Conservation (phyloP, 2,329 filamentous ascomycete genomes). For the Escovopsis sp. region DNA sequence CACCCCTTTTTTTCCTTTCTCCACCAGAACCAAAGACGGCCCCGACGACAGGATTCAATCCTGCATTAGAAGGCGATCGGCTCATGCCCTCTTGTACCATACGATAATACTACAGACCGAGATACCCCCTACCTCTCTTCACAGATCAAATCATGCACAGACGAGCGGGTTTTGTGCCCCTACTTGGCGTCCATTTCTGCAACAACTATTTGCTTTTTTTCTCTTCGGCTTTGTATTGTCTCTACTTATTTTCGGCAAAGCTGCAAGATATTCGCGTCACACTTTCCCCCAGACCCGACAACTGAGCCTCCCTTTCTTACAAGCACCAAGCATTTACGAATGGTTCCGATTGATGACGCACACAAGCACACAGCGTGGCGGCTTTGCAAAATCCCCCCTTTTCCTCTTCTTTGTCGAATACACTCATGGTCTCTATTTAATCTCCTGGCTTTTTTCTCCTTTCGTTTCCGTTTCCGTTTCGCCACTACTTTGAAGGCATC, state of each 20-base stretch:
- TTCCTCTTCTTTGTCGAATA: background rate
- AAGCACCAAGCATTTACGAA: background rate
- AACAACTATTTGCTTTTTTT: background rate
- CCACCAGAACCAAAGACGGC: background rate
- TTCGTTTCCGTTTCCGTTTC: background rate
- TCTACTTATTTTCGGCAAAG: background rate
- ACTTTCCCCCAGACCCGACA: background rate
- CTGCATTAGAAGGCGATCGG: conserved; percentile 1
- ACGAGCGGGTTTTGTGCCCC: background rate
- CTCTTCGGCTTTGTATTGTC: background rate
- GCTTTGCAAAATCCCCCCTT: background rate
- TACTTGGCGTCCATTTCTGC: background rate
- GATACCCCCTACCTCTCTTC: background rate
- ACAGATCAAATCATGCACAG: background rate
- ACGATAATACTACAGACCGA: background rate
- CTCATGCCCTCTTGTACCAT: background rate
- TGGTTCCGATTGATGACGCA: conserved; percentile 4
- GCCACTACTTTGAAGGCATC: conserved; percentile 1
- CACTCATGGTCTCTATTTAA: background rate
- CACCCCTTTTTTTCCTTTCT: conserved; percentile 1
- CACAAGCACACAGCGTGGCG: conserved; percentile 1
- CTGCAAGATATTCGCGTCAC: background rate
- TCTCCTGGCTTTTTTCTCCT: background rate
- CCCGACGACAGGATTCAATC: background rate
- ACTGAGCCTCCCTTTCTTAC: background rate